Evolutionary conservation across 1,284 basidiomycete genomes (phyloP).

Genomic region (Rhodotorula sp.): DNA sequence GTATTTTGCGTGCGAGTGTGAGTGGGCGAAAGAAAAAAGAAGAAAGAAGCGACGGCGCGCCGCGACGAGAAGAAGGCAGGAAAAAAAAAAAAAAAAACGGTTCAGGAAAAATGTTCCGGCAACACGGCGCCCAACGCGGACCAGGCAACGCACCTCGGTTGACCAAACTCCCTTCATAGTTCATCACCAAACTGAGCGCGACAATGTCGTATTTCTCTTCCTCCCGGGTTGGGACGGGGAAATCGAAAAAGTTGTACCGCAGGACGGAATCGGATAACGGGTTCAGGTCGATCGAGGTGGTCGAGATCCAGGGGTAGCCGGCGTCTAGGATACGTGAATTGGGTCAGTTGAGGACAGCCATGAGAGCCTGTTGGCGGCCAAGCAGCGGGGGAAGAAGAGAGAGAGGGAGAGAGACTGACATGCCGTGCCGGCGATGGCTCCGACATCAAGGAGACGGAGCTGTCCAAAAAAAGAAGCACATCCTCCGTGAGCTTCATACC

Average conservation of each 20-base stretch:
- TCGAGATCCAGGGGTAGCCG: constrained; percentile 47
- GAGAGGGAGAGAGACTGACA: constrained; percentile 5
- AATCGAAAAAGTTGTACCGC: constrained; percentile 50
- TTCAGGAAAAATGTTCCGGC: background rate
- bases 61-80: background rate
- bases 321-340: constrained; percentile 24
- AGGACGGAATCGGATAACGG: constrained; percentile 49
- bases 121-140: too few species aligned
- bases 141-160: constrained; percentile 48
- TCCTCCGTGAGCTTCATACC: too few species aligned
- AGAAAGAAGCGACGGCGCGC: too few species aligned
- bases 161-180: constrained; percentile 51
- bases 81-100: too few species aligned
- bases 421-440: constrained; percentile 47
- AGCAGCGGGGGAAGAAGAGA: too few species aligned
- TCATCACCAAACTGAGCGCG: constrained; percentile 51
- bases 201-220: constrained; percentile 49
- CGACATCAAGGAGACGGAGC: constrained; percentile 51
- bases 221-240: constrained; percentile 38
- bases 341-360: too few species aligned
- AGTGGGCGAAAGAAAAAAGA: too few species aligned
- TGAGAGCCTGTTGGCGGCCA: too few species aligned
- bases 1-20: too few species aligned
- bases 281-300: constrained; percentile 51
- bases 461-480: background rate